These are phyloP conservation scores for Miscanthus lutarioriparius DNA, from an alignment of 176 grass and related monocot species.

Conservation along the genomic window DNA sequence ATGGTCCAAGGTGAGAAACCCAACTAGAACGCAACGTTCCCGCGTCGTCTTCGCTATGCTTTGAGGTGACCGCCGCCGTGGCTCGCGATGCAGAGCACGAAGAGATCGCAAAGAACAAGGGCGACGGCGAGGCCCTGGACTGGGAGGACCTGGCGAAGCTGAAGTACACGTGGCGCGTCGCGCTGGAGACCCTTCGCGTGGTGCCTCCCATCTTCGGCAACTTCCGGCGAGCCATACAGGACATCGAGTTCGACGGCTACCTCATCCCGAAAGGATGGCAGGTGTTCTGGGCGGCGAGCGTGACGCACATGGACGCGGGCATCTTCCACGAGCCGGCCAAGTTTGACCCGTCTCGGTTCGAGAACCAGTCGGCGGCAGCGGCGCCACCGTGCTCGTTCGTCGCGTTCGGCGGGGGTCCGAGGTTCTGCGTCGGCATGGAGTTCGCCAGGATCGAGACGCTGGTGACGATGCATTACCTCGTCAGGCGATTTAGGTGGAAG, in stretches of 20 bases:
- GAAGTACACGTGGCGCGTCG: constrained; percentile 43
- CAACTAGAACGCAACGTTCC: neutral
- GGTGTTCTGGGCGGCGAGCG: constrained; percentile 48
- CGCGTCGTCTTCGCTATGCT: neutral
- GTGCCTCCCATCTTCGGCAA: constrained; percentile 41
- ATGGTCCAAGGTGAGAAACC: constrained; percentile 33
- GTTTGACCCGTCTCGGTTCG: constrained; percentile 53
- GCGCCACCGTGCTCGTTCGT: constrained; percentile 47
- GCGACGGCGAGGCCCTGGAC: constrained; percentile 28
- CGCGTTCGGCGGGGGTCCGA: constrained; percentile 45
- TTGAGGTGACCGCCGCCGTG: neutral
- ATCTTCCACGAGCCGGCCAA: constrained; percentile 44
- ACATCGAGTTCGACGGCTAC: constrained; percentile 48
- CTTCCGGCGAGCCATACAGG: constrained; percentile 33
- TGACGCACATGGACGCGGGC: constrained; percentile 44
- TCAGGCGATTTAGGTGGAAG: constrained; percentile 46
- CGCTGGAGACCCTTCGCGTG: constrained; percentile 38
- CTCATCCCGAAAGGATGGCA: constrained; percentile 57
- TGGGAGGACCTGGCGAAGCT: constrained; percentile 51
- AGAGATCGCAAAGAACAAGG: constrained; percentile 37
- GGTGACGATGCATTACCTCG: constrained; percentile 42
- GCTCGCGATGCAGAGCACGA: constrained; percentile 33
- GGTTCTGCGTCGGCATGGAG: constrained; percentile 50
- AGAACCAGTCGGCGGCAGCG: neutral
- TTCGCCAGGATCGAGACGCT: constrained; percentile 59